Evolutionary conservation across 2,329 filamentous ascomycete species (phyloP), one percentile per base, ranked within the genome.

Genomic region (Botryosphaeria dothidea): DNA sequence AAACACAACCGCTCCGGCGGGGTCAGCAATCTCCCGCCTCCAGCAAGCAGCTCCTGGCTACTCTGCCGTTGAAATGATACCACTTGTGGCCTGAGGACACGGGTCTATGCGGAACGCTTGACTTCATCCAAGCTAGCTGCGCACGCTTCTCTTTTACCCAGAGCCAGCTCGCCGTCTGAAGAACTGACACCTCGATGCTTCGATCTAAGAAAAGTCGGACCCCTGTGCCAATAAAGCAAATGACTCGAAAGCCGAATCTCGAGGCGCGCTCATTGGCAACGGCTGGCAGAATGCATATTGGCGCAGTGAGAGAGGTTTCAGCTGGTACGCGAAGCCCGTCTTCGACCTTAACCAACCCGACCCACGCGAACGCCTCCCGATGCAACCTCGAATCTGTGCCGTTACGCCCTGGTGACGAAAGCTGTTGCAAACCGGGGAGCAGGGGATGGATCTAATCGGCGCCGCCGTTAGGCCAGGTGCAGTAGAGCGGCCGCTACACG

Each of bases 51-150:
- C 27, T 46, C 38, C 41, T 46, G 56, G 41, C 8, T 9, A 21
- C 43, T 5, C 43, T n/a, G 27, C 29, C n/a, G 43, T 41, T 15
- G 25, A 31, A 23, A 60, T 60, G 56, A 60, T 60, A 15, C 56
- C 56, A 60, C 41, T 31, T 60, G 56, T 60, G 56, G 56, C 56
- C 56, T 60, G 56, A 60, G 56, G 41, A 45, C 56, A 45, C 56
- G 41, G 56, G 56, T 41, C 27, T 17, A 21, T 34, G 41, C 56
- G 23, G 36, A 60, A 60, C 56, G 41, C 56, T 60, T 60, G 38
- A 34, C 56, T 60, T 48, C 56, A 60, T 60, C 56, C 27, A 60
- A 60, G 56, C 27, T 46, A 60, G 56, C 56, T 31, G 46, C 56
- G 56, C 56, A 34, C 27, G 56, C 56, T 46, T 46, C 41, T 17